A percentile compares a stretch with the other conserved stretches of the same genome.
phyloP scores from a whole-genome alignment of 805 yeast species.

The Clavispora phyllophila region DNA sequence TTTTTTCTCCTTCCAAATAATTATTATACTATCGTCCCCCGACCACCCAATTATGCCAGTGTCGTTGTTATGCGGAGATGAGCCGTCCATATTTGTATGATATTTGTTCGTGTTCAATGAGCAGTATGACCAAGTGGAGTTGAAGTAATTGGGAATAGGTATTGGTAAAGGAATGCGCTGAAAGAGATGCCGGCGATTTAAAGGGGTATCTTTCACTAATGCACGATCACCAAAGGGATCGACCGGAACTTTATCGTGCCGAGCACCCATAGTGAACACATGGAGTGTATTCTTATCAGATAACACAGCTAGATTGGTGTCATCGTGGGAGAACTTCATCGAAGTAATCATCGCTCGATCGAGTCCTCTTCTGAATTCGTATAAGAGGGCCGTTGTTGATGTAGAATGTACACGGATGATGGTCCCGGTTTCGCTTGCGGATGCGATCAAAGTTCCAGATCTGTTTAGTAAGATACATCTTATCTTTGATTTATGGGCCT shows the following conservation, averaged over 20 bases:
- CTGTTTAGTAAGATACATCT: constrained; percentile 59
- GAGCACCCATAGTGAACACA: constrained; percentile 52
- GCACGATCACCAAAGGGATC: constrained; percentile 7
- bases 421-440: constrained; percentile 81
- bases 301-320: constrained; percentile 71
- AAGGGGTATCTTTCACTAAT: constrained; percentile 13
- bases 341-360: constrained; percentile 80
- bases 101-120: constrained; percentile 53
- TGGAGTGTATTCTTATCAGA: constrained; percentile 90
- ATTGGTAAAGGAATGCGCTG: constrained; percentile 56
- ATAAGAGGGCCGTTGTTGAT: constrained; percentile 60
- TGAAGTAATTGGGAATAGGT: constrained; percentile 62
- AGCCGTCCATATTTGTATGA: constrained; percentile 18
- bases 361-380: constrained; percentile 84
- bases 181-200: constrained; percentile 61
- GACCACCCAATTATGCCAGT: constrained; percentile 61
- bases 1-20: constrained; percentile 68
- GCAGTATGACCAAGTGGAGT: constrained; percentile 84
- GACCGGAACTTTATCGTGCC: background rate
- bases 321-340: constrained; percentile 77
- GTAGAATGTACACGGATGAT: constrained; percentile 71
- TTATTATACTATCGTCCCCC: constrained; percentile 64
- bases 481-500: constrained; percentile 70
- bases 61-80: constrained; percentile 20
- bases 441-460: constrained; percentile 65